Conservation (phyloP, 2,329 filamentous ascomycete genomes). For the Aspergillus sp. region DNA sequence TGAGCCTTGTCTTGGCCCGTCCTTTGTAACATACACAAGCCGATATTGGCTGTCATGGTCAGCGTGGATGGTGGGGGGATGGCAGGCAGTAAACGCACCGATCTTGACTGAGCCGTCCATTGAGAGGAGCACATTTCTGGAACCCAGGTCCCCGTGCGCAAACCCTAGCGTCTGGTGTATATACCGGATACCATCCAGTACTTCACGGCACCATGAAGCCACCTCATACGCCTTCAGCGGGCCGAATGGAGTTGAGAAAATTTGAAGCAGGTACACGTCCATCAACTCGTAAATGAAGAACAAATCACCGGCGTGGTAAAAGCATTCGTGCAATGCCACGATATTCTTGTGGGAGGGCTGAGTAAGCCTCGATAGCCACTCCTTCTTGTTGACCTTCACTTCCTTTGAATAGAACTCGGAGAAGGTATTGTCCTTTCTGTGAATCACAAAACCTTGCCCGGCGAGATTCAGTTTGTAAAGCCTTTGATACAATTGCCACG, state of each 20-base stretch:
- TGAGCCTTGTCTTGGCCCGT: neutral
- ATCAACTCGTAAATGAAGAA: constrained; percentile 15
- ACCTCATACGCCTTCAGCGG: constrained; percentile 12
- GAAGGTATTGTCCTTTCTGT: constrained; percentile 7
- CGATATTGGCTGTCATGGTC: constrained; percentile 10
- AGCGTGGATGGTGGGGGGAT: neutral
- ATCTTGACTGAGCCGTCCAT: constrained; percentile 13
- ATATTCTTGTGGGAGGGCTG: constrained; percentile 9
- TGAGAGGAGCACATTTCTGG: constrained; percentile 8
- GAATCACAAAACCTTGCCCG: neutral
- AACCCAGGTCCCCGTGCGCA: constrained; percentile 7
- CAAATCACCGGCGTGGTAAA: constrained; percentile 8
- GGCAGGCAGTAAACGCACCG: neutral
- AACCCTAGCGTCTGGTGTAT: constrained; percentile 11
- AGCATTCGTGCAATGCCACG: constrained; percentile 4
- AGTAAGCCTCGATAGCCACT: constrained; percentile 7
- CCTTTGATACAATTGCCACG: constrained; percentile 5
- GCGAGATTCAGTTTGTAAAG: constrained; percentile 6
- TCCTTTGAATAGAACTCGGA: constrained; percentile 7
- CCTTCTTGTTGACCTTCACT: neutral
- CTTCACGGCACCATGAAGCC: constrained; percentile 12
- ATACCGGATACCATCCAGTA: constrained; percentile 11
- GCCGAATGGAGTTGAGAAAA: constrained; percentile 10
- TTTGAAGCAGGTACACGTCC: constrained; percentile 12
- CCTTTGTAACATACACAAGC: constrained; percentile 4